Conservation (phyloP, 192 early-diverging fungal genomes). For the Powellomyces hirtus region DNA sequence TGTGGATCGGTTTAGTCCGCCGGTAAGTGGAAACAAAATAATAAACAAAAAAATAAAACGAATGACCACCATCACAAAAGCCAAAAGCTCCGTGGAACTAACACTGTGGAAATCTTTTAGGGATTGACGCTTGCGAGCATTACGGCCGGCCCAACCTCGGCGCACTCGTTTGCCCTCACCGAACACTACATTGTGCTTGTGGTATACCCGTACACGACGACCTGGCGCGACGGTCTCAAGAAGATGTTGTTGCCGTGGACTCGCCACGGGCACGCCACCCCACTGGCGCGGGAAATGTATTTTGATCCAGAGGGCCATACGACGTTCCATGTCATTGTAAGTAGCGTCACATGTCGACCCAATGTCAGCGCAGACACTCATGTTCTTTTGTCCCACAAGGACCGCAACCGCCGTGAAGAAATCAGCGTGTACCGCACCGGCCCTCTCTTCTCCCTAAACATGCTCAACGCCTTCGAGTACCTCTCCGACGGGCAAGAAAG, state of each 20-base stretch:
- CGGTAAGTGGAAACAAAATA: too few species aligned
- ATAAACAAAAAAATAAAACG: too few species aligned
- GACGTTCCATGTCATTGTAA: slow-evolving; percentile 32
- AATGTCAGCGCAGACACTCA: neutral
- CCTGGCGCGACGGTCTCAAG: slow-evolving; percentile 10
- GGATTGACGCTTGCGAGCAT: neutral
- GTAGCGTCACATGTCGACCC: neutral
- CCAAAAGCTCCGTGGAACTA: too few species aligned
- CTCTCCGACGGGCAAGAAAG: neutral
- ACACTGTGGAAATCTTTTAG: too few species aligned
- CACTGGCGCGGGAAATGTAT: neutral
- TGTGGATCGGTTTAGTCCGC: slow-evolving; percentile 20
- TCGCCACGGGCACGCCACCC: neutral
- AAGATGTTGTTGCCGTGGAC: neutral
- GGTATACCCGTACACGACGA: slow-evolving; percentile 22
- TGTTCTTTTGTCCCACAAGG: slow-evolving; percentile 1
- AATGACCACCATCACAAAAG: too few species aligned
- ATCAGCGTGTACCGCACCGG: slow-evolving; percentile 18
- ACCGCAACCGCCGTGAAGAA: slow-evolving; percentile 26
- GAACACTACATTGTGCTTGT: slow-evolving; percentile 26
- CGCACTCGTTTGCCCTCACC: slow-evolving; percentile 26
- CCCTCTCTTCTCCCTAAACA: slow-evolving; percentile 19
- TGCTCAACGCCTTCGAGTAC: slow-evolving; percentile 27
- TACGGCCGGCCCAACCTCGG: neutral
- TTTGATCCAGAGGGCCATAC: slow-evolving; percentile 23